These are phyloP conservation scores for Cystoderma amianthinum DNA, from an alignment of 768 basidiomycete species.

Conservation along the genomic window DNA sequence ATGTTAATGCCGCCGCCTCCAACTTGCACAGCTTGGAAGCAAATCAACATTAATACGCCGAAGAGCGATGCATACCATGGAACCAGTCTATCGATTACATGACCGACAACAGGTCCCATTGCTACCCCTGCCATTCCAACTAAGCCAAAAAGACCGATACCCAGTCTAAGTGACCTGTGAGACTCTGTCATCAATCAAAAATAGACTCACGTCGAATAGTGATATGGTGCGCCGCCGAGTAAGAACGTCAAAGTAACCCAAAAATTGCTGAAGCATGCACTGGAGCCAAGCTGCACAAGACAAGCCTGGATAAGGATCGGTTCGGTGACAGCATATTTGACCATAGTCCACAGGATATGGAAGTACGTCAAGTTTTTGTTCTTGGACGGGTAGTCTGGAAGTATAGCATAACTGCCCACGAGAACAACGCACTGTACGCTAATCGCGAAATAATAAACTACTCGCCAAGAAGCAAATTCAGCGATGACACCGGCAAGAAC, in stretches of 20 bases:
- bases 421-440: conserved; percentile 60
- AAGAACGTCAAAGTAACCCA: conserved; percentile 82
- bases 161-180: conserved; percentile 22
- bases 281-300: conserved; percentile 54
- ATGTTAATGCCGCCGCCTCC: conserved; percentile 66
- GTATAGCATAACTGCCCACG: conserved; percentile 48
- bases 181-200: not conserved
- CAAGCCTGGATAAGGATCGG: conserved; percentile 68
- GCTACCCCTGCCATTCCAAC: conserved; percentile 69
- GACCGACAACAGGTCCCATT: conserved; percentile 63
- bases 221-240: conserved; percentile 68
- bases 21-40: conserved; percentile 58
- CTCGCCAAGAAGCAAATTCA: conserved; percentile 63
- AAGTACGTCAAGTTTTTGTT: conserved; percentile 58
- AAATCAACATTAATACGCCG: conserved; percentile 35
- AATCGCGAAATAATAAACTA: conserved; percentile 74
- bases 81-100: conserved; percentile 59
- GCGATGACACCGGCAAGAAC: conserved; percentile 73
- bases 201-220: conserved; percentile 59
- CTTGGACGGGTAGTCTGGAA: conserved; percentile 86
- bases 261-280: conserved; percentile 52
- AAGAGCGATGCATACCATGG: conserved; percentile 74
- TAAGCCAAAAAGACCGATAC: conserved; percentile 70
- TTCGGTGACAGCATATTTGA: conserved; percentile 67
- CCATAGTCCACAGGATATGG: conserved; percentile 71